Percentiles rank a stretch among this genome's conserved stretches.
These are phyloP conservation scores for Fagopyrum esculentum DNA, from an alignment of 148 eudicot species.

Conservation along the genomic window DNA sequence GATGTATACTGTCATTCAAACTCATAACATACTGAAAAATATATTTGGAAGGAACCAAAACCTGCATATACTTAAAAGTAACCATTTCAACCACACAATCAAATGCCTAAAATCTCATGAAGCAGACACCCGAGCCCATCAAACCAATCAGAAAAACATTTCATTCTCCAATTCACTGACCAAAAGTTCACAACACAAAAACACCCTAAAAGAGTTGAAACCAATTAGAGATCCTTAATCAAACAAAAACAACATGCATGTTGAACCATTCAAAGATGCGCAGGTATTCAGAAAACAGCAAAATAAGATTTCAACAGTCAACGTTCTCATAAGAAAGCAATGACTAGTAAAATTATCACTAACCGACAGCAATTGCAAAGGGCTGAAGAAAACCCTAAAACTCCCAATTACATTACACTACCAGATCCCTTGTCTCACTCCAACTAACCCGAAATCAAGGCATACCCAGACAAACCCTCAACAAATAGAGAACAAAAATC, in stretches of 20 bases:
- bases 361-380: not conserved
- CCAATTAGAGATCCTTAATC: not conserved
- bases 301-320: not conserved
- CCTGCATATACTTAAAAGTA: not conserved
- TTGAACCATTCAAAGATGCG: not conserved
- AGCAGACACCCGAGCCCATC: no score
- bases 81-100: no score
- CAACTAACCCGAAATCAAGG: not conserved
- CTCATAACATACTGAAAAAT: not conserved
- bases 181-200: not conserved
- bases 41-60: not conserved
- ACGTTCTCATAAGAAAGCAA: not conserved
- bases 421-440: slow-evolving; percentile 14
- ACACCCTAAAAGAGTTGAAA: not conserved
- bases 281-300: not conserved
- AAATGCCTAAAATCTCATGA: no score
- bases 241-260: not conserved
- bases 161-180: no score
- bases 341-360: not conserved
- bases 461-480: slow-evolving; percentile 7
- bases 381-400: not conserved
- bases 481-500: not conserved
- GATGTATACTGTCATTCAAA: not conserved
- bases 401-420: not conserved
- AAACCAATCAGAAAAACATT: no score